A percentile compares a stretch with the other conserved stretches of the same genome.
Evolutionary conservation across 176 grass and related monocot species (phyloP).

Genomic region (Puccinellia tenuiflora): DNA sequence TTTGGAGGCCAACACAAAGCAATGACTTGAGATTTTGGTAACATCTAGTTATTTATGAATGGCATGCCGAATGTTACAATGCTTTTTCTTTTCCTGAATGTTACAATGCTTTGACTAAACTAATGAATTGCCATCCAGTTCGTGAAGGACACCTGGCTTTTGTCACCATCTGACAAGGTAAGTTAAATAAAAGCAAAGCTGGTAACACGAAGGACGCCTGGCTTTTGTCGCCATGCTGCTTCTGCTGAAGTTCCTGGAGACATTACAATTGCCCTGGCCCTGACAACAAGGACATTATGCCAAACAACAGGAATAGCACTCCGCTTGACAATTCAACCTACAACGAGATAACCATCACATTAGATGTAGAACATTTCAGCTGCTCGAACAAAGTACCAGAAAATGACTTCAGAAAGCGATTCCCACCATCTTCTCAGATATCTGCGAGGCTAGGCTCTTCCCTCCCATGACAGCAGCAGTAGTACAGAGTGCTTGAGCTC

Average conservation of each 20-base stretch:
- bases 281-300: conserved; percentile 71
- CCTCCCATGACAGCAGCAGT: conserved; percentile 90
- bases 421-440: conserved; percentile 96
- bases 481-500: conserved; percentile 94
- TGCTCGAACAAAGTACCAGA: not conserved
- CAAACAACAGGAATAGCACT: conserved; percentile 74
- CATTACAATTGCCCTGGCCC: conserved; percentile 41
- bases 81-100: conserved; percentile 29
- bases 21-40: conserved; percentile 4
- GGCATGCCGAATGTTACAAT: conserved; percentile 29
- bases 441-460: conserved; percentile 91
- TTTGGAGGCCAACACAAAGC: not conserved
- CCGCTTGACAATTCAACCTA: conserved; percentile 81
- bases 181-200: conserved; percentile 10
- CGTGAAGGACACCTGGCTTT: conserved; percentile 13
- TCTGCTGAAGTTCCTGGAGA: not conserved
- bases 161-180: conserved; percentile 25
- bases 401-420: not conserved
- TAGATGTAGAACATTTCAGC: not conserved
- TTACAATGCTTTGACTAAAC: conserved; percentile 39
- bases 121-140: conserved; percentile 32
- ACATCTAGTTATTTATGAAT: conserved; percentile 38
- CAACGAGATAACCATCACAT: not conserved
- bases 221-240: not conserved
- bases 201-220: not conserved